Conservation (phyloP, 768 basidiomycete species). For the Psilocybe cubensis region DNA sequence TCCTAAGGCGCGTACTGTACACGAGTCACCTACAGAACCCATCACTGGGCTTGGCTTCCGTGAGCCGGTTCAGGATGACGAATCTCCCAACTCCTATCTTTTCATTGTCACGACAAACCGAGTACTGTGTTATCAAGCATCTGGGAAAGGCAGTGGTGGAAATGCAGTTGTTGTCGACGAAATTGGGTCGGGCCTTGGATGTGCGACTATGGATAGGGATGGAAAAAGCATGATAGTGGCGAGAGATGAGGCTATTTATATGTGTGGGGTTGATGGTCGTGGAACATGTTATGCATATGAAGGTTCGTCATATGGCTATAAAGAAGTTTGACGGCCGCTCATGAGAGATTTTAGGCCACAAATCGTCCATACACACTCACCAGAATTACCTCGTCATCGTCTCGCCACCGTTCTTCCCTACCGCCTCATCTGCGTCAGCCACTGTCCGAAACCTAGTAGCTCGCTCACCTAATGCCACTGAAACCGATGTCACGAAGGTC, state of each 20-base stretch:
- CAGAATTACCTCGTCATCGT: slow-evolving; percentile 89
- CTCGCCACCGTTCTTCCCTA: slow-evolving; percentile 79
- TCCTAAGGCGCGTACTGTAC: slow-evolving; percentile 85
- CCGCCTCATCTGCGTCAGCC: slow-evolving; percentile 65
- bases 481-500: slow-evolving; percentile 74
- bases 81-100: slow-evolving; percentile 54
- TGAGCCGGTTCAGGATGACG: slow-evolving; percentile 50
- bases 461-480: slow-evolving; percentile 43
- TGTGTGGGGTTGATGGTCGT: slow-evolving; percentile 80
- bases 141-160: slow-evolving; percentile 71
- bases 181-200: slow-evolving; percentile 82
- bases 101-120: slow-evolving; percentile 90
- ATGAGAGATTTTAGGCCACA: slow-evolving; percentile 52
- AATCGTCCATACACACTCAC: slow-evolving; percentile 77
- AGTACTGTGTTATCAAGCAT: slow-evolving; percentile 75
- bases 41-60: slow-evolving; percentile 92
- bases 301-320: slow-evolving; percentile 47
- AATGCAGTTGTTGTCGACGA: slow-evolving; percentile 80
- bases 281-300: slow-evolving; percentile 91
- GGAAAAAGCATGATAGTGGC: slow-evolving; percentile 82
- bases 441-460: slow-evolving; percentile 78
- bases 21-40: slow-evolving; percentile 85
- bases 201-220: slow-evolving; percentile 79
- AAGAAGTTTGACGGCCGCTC: background rate
- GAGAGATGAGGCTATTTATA: slow-evolving; percentile 89